Conservation (phyloP, 176 grass and related monocot species). For the Zoysia japonica region DNA sequence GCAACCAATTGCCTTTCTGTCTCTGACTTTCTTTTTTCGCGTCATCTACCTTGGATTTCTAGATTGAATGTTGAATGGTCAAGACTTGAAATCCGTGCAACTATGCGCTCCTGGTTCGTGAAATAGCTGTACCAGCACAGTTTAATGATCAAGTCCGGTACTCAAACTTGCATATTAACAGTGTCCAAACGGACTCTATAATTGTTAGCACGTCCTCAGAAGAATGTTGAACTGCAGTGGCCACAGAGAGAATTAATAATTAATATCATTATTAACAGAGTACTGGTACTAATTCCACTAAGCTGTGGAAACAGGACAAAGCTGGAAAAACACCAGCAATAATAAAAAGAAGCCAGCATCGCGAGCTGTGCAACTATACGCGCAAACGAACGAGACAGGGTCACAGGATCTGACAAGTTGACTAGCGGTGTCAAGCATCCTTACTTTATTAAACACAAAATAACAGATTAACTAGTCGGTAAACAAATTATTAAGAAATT, state of each 20-base stretch:
- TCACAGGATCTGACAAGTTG: slow-evolving; percentile 41
- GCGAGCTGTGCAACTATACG: neutral
- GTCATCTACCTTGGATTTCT: too few species aligned
- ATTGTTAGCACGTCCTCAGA: neutral
- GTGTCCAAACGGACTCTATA: neutral
- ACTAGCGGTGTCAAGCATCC: slow-evolving; percentile 23
- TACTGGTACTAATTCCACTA: neutral
- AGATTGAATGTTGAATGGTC: too few species aligned
- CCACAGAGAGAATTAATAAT: neutral
- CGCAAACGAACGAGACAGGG: slow-evolving; percentile 12
- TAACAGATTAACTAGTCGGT: neutral
- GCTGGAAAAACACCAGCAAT: neutral
- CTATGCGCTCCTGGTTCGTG: too few species aligned
- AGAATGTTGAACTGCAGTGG: neutral
- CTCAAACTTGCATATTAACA: neutral
- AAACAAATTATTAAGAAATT: slow-evolving; percentile 12
- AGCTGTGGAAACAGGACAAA: neutral
- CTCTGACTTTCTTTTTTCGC: too few species aligned
- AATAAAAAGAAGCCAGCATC: slow-evolving; percentile 9
- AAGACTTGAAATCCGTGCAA: too few species aligned
- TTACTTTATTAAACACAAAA: slow-evolving; percentile 2
- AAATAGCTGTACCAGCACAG: too few species aligned
- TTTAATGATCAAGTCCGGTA: too few species aligned
- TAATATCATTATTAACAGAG: neutral
- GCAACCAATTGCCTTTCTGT: too few species aligned